Evolutionary conservation across 1,139 yeast species (phyloP).

Genomic region (Citeromyces hawaiiensis): DNA sequence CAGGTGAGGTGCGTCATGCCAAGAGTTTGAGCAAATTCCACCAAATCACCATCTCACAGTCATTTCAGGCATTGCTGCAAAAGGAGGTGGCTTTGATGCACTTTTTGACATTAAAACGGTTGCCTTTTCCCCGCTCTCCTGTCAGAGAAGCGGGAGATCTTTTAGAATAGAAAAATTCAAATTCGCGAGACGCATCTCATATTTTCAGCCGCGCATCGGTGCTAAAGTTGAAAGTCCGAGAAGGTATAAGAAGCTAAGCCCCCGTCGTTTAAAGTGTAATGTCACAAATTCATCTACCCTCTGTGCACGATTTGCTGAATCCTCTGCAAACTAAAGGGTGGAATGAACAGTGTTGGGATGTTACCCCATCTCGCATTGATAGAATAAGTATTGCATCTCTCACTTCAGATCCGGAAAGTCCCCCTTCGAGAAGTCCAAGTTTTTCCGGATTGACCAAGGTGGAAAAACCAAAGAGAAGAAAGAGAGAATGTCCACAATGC

Average conservation of each 20-base stretch:
- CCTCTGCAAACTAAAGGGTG: background rate
- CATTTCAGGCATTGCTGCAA: no score
- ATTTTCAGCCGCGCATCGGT: background rate
- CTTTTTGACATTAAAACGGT: no score
- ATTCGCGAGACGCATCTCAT: background rate
- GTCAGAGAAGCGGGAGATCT: background rate
- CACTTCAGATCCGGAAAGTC: background rate
- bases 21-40: background rate
- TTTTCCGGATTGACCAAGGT: background rate
- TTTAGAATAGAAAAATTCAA: background rate
- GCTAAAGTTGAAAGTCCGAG: background rate
- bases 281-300: background rate
- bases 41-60: no score
- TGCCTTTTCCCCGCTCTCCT: no score
- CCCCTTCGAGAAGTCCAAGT: background rate
- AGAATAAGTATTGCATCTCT: background rate
- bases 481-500: conserved; percentile 80
- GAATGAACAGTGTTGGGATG: background rate
- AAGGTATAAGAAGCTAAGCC: background rate
- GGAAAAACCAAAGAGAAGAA: conserved; percentile 42
- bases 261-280: background rate
- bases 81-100: no score
- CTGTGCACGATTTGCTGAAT: background rate
- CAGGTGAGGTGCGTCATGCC: background rate
- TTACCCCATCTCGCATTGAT: background rate